Evolutionary conservation across 495 filamentous ascomycete genomes (phyloP).

Genomic region (Neurospora sp.): DNA sequence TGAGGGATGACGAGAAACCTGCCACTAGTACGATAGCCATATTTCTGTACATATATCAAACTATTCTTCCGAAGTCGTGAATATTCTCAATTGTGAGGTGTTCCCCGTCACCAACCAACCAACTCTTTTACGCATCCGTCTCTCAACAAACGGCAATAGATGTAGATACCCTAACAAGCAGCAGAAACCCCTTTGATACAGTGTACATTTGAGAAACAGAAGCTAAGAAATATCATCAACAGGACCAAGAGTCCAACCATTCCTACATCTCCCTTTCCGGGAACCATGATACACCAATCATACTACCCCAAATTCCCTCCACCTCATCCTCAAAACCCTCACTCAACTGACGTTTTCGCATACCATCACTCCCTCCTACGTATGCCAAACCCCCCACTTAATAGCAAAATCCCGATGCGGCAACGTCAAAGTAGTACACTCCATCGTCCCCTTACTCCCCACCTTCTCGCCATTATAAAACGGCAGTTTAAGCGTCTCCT

Average conservation of each 20-base stretch:
- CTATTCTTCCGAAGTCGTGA: not conserved
- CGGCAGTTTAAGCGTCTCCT: not conserved
- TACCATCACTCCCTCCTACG: not conserved
- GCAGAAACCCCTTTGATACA: not conserved
- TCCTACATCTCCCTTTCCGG: not conserved
- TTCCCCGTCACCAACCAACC: not conserved
- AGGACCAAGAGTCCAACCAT: not conserved
- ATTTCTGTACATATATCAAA: not conserved
- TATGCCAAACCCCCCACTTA: not conserved
- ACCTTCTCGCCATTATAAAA: not conserved
- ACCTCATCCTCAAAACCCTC: not conserved
- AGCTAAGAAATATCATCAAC: not conserved
- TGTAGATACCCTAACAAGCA: not conserved
- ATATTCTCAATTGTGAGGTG: not conserved
- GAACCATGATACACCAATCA: not conserved
- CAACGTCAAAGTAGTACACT: not conserved
- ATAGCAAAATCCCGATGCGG: not conserved
- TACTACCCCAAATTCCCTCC: not conserved
- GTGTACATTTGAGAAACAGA: not conserved
- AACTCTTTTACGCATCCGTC: not conserved
- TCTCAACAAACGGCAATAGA: not conserved
- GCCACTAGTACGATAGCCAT: not conserved
- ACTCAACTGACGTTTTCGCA: not conserved
- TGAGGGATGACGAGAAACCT: not conserved
- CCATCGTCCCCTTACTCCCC: not conserved